A percentile compares a stretch with the other conserved stretches of the same genome.
Conservation (phyloP, 306 rosid genomes). For the Pueraria montana region DNA sequence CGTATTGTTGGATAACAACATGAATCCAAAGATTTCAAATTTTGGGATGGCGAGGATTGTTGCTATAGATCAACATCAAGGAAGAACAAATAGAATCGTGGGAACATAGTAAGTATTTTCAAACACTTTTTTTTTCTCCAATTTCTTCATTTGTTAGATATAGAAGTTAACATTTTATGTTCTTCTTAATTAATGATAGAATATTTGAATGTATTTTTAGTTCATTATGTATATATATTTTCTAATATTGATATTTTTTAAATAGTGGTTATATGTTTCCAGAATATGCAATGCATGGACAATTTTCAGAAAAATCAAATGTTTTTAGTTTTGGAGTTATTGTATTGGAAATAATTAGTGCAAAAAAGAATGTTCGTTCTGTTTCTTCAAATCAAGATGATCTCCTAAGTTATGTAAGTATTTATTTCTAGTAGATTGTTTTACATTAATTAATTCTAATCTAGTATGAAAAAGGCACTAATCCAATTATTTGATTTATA, state of each 20-base stretch:
- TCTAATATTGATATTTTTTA: background rate
- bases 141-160: background rate
- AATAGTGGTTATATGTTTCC: conserved; percentile 49
- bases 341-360: conserved; percentile 40
- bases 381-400: conserved; percentile 10
- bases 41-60: conserved; percentile 66
- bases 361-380: conserved; percentile 38
- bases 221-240: no score
- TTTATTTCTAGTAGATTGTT: background rate
- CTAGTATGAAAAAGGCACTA: background rate
- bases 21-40: conserved; percentile 65
- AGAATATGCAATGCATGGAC: conserved; percentile 46
- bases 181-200: no score
- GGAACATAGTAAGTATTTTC: conserved; percentile 67
- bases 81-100: conserved; percentile 48
- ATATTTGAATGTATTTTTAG: background rate
- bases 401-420: conserved; percentile 47
- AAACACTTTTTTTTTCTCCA: background rate
- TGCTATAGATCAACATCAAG: conserved; percentile 46
- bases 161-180: no score
- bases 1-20: conserved; percentile 49
- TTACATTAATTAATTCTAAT: background rate
- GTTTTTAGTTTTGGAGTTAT: conserved; percentile 48
- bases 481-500: no score
- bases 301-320: conserved; percentile 38